phyloP scores from a whole-genome alignment of 2,329 filamentous ascomycete species.

The Aureobasidium pullulans region DNA sequence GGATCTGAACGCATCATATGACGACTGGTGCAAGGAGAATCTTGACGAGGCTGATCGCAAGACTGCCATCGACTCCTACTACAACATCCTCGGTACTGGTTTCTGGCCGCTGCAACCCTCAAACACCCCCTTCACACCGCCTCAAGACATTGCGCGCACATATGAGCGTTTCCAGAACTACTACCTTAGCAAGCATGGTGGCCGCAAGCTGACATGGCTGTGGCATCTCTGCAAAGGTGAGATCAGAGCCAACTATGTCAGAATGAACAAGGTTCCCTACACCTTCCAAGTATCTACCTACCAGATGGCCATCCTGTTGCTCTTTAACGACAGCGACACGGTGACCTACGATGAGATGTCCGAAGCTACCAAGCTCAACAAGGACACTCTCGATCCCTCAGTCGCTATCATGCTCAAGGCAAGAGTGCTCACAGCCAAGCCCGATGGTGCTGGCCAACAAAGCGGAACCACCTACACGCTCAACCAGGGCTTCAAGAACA shows the following conservation, averaged over 20 bases:
- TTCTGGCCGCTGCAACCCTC: constrained; percentile 93
- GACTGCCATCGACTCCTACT: constrained; percentile 72
- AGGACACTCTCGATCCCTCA: constrained; percentile 79
- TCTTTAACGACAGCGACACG: constrained; percentile 88
- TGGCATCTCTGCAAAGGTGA: constrained; percentile 99
- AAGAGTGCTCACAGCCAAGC: constrained; percentile 70
- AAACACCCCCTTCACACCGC: constrained; percentile 80
- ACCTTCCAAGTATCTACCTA: constrained; percentile 97
- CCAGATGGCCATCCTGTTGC: constrained; percentile 89
- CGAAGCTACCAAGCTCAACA: constrained; percentile 68
- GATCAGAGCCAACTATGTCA: constrained; percentile 88
- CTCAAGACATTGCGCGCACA: constrained; percentile 74
- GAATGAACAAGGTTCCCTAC: constrained; percentile 77
- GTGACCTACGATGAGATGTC: constrained; percentile 84
- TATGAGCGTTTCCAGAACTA: constrained; percentile 85
- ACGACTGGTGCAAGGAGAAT: constrained; percentile 63
- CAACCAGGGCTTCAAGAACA: constrained; percentile 95
- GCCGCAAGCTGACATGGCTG: constrained; percentile 92
- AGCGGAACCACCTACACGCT: constrained; percentile 73
- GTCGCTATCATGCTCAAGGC: constrained; percentile 85
- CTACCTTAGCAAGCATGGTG: constrained; percentile 94
- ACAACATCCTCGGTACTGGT: constrained; percentile 88
- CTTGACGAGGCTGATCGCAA: constrained; percentile 59
- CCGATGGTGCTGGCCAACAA: constrained; percentile 67
- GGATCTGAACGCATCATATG: constrained; percentile 85